Conservation (phyloP, 164 flowering plant genomes). For the grape (Vitis vinifera) region ASM3070453v1 NC_081816.1:16452001-16452500, state of each 20-base stretch:
- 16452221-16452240: no score
- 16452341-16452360: no score
- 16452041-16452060: slow-evolving; percentile 95
- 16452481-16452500: not conserved
- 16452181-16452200: no score
- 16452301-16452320: no score
- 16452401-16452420: not conserved
- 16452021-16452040: slow-evolving; percentile 80
- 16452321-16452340: no score
- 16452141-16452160: slow-evolving; percentile 39
- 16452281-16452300: no score
- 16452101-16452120: slow-evolving; percentile 92
- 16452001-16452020: slow-evolving; percentile 92
- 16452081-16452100: slow-evolving; percentile 94
- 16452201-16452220: no score
- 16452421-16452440: not conserved
- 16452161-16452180: not conserved
- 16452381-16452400: not conserved
- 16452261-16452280: no score
- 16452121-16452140: slow-evolving; percentile 97
- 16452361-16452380: not conserved
- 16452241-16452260: no score
- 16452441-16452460: no score
- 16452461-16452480: not conserved
- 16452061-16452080: slow-evolving; percentile 96